Evolutionary conservation across 805 yeast genomes (phyloP), one percentile per base, ranked within the genome.

Genomic region (Teunomyces pallodes): DNA sequence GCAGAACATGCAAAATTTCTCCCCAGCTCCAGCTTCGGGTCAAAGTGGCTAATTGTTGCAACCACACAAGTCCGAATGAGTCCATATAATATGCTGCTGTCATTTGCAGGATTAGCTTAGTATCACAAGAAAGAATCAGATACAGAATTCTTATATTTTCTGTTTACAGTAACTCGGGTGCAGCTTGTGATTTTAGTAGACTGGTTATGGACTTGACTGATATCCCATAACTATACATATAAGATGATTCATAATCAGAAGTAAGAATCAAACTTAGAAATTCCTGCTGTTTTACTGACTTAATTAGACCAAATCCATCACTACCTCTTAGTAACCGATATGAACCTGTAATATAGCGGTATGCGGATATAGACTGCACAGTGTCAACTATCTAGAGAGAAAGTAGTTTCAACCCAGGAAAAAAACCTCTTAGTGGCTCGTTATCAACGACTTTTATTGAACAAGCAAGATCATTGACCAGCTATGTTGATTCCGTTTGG

Each of bases 351-450:
- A n/a, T 13, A 14, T 32, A 32, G 13, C 35, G 35, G 17, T 32
- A 7, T 4, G 14, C 14, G 33, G n/a, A 7, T 7, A 31, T 3
- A 7, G 13, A 14, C 35, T 32, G 35, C 35, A 32, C 35, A 13
- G 14, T 20, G 24, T 20, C 24, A 17, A 17, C 20, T 31, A 32
- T 5, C 16, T 13, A 32, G 35, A 12, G 5, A 31, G 35, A 31
- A 14, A 31, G 35, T 7, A 1, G 13, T 13, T 32, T n/a, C 14
- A 10, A 10, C 35, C 17, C 14, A 38, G n/a, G 9, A 9, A 38
- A 12, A 36, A 38, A 36, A 36, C 6, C 20, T 36, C 16, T 32
- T 39, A 27, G 41, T 14, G 43, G 46, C 17, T 46, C 48, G 44
- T 35, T 36, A 17, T 45, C 50, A 8, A 24, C 44, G 7, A 33